Evolutionary conservation across 2,329 filamentous ascomycete genomes (phyloP).

Genomic region (Coleophoma crateriformis): DNA sequence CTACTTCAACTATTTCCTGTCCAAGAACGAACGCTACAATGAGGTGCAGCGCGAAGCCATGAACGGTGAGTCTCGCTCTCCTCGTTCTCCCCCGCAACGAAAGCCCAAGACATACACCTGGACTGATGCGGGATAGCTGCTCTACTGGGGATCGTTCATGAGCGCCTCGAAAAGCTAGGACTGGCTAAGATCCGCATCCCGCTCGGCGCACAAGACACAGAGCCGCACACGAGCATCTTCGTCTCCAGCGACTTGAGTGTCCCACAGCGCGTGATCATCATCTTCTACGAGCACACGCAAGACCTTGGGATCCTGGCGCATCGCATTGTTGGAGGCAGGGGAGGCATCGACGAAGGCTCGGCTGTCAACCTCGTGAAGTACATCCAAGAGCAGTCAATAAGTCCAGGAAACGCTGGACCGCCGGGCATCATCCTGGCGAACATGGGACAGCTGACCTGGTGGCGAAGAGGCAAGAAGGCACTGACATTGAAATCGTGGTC

Average conservation of each 20-base stretch:
- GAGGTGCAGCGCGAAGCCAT: slow-evolving; percentile 68
- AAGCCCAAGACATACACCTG: too few species aligned
- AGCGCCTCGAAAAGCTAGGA: slow-evolving; percentile 56
- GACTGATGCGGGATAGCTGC: slow-evolving; percentile 42
- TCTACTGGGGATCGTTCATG: slow-evolving; percentile 51
- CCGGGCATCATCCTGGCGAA: slow-evolving; percentile 73
- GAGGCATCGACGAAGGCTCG: slow-evolving; percentile 67
- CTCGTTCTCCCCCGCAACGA: neutral
- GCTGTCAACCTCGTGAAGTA: slow-evolving; percentile 55
- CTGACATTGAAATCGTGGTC: slow-evolving; percentile 55
- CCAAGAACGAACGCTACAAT: slow-evolving; percentile 72
- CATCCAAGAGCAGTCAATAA: slow-evolving; percentile 25
- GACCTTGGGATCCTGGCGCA: slow-evolving; percentile 73
- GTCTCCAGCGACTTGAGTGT: slow-evolving; percentile 47
- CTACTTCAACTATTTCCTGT: slow-evolving; percentile 71
- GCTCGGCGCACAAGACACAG: slow-evolving; percentile 34
- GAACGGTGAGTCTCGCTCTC: slow-evolving; percentile 51
- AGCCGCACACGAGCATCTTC: slow-evolving; percentile 67
- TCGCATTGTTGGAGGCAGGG: slow-evolving; percentile 55
- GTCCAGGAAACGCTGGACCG: slow-evolving; percentile 17
- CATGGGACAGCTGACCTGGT: slow-evolving; percentile 72
- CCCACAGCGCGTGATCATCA: slow-evolving; percentile 60
- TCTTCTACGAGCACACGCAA: slow-evolving; percentile 68
- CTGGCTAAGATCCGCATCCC: slow-evolving; percentile 60
- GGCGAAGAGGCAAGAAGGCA: slow-evolving; percentile 53